These are phyloP conservation scores for Phytopythium delawarense DNA, from an alignment of 352 stramenopile species.

Conservation along the genomic window DNA sequence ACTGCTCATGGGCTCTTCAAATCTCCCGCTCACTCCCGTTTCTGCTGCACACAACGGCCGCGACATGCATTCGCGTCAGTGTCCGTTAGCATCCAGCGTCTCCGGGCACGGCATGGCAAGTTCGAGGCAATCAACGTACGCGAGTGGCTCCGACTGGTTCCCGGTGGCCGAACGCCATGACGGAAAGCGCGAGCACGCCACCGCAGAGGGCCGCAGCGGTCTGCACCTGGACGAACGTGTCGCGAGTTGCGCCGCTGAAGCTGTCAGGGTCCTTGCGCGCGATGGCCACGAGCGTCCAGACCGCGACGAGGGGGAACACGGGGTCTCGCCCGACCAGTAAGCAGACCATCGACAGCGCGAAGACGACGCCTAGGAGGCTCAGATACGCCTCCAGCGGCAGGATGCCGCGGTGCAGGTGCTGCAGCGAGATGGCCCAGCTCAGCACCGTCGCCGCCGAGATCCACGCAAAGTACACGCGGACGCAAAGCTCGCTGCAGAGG, in stretches of 20 bases:
- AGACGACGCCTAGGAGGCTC: conserved; percentile 33
- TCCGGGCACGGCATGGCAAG: background rate
- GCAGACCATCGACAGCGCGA: conserved; percentile 35
- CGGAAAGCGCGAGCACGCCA: conserved; percentile 22
- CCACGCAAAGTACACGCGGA: conserved; percentile 67
- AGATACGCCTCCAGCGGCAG: conserved; percentile 42
- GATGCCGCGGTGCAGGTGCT: conserved; percentile 29
- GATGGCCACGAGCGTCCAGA: conserved; percentile 47
- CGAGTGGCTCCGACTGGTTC: conserved; percentile 17
- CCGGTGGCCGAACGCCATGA: conserved; percentile 28
- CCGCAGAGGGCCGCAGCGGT: conserved; percentile 30
- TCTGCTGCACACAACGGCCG: background rate
- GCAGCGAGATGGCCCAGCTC: conserved; percentile 50
- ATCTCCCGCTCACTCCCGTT: background rate
- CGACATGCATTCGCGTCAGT: background rate
- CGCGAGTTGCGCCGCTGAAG: conserved; percentile 14
- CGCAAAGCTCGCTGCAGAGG: conserved; percentile 51
- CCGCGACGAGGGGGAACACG: conserved; percentile 45
- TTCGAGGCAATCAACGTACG: conserved; percentile 13
- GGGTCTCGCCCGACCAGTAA: conserved; percentile 50
- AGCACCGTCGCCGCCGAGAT: conserved; percentile 46
- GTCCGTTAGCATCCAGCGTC: background rate
- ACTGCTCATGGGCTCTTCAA: no score
- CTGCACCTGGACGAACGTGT: conserved; percentile 40
- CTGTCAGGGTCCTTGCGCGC: conserved; percentile 29